Base-by-base conservation (phyloP, 306 rosid species). In the Luffa acutangula region DNA sequence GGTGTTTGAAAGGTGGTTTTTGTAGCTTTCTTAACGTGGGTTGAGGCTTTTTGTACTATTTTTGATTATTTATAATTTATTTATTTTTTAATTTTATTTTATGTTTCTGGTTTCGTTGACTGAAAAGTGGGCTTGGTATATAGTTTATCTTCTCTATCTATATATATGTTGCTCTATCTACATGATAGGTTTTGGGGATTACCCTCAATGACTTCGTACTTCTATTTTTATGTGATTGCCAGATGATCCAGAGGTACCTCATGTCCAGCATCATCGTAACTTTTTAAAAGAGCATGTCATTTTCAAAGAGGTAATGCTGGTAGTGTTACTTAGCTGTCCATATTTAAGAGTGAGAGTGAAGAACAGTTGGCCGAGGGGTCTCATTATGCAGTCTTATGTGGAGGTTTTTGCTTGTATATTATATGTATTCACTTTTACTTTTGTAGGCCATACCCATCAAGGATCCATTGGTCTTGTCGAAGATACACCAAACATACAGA, bases 401-500 rank as follows among this genome's bases (percentile, higher is more conserved):
- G 58, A 25, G 69, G n/a, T 25, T 72, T 46, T 42, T 79, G 59
- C 33, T 33, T 66, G 12, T 1, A 39, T 42, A 65, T 81, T 46
- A 8, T 25, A 20, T 25, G 21, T 59, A 42, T 78, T 49, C n/a
- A 9, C 48, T 62, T 63, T 15, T 49, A 51, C 71, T 83, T 52
- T 79, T 83, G 81, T 78, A 94, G 98, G 98, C 98, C 59, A 88
- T 94, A 83, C 98, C 97, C 34, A 94, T 92, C 80, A 94, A 92
- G 84, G 92, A 92, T 83, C 87, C 86, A 9, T 39, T 79, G 80
- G 97, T 91, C 54, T 82, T 94, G 82, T 93, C 97, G 45, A 94
- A 89, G 94, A 94, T 94, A 86, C 98, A 94, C 79, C 98, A 94
- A 88, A 92, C 98, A 17, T 94, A 94, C 83, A 89, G 96, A 88